Conservation (phyloP, 1,284 basidiomycete genomes). For the Leccinum solheimii region DNA sequence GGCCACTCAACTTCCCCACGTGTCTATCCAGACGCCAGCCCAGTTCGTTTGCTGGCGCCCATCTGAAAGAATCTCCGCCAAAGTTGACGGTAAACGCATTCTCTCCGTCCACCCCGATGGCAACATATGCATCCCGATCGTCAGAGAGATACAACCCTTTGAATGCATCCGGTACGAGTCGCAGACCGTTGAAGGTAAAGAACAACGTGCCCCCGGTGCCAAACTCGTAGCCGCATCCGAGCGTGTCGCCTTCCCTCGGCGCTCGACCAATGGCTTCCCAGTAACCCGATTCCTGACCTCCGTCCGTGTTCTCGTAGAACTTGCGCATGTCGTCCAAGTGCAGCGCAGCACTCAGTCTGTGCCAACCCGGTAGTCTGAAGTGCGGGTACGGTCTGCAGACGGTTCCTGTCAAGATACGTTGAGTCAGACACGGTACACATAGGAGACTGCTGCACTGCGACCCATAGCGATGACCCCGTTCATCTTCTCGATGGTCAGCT, state of each 20-base stretch:
- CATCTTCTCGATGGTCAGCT: slow-evolving; percentile 56
- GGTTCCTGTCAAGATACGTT: slow-evolving; percentile 44
- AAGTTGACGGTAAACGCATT: slow-evolving; percentile 65
- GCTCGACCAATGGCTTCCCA: slow-evolving; percentile 17
- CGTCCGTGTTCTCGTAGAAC: slow-evolving; percentile 67
- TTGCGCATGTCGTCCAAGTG: slow-evolving; percentile 72
- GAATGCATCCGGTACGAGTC: slow-evolving; percentile 55
- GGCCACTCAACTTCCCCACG: slow-evolving; percentile 9
- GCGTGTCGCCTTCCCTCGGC: slow-evolving; percentile 45
- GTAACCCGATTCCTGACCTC: slow-evolving; percentile 55
- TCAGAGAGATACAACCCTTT: slow-evolving; percentile 53
- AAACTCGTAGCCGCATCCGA: slow-evolving; percentile 68
- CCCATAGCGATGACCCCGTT: slow-evolving; percentile 60
- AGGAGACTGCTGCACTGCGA: slow-evolving; percentile 27
- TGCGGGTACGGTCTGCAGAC: slow-evolving; percentile 65
- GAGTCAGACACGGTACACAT: neutral
- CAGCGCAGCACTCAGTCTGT: slow-evolving; percentile 60
- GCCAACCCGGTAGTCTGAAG: slow-evolving; percentile 72
- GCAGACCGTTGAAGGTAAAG: slow-evolving; percentile 66
- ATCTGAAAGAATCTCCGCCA: slow-evolving; percentile 55
- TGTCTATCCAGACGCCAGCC: slow-evolving; percentile 17
- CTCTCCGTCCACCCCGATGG: slow-evolving; percentile 58
- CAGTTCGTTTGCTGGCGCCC: slow-evolving; percentile 62
- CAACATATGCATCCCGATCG: slow-evolving; percentile 59
- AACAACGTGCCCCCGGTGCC: slow-evolving; percentile 48